A percentile compares a stretch with the other conserved stretches of the same genome.
Conservation (phyloP, 2,329 filamentous ascomycete genomes). For the Fusarium musae region DNA sequence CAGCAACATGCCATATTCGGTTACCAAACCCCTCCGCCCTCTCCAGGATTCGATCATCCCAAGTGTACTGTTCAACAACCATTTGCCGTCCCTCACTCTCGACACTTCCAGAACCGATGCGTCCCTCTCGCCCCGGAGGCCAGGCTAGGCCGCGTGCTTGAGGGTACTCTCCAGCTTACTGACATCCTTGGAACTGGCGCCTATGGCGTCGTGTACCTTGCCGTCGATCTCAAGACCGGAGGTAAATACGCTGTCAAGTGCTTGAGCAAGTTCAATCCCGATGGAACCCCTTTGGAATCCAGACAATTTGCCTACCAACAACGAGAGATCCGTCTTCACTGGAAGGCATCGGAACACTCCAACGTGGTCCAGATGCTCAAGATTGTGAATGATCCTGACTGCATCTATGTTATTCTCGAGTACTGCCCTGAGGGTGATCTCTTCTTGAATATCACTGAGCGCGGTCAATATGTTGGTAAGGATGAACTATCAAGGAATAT, state of each 20-base stretch:
- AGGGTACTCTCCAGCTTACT: slow-evolving; percentile 83
- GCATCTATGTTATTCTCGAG: slow-evolving; percentile 95
- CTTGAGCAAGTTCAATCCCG: slow-evolving; percentile 86
- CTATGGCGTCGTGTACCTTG: slow-evolving; percentile 95
- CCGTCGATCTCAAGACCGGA: slow-evolving; percentile 83
- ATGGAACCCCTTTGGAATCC: slow-evolving; percentile 77
- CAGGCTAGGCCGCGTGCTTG: slow-evolving; percentile 84
- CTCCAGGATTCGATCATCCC: slow-evolving; percentile 63
- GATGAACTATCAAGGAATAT: slow-evolving; percentile 86
- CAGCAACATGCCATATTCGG: slow-evolving; percentile 68
- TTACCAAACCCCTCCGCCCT: slow-evolving; percentile 68
- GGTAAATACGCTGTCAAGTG: slow-evolving; percentile 95
- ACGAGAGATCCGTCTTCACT: slow-evolving; percentile 91
- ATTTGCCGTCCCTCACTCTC: slow-evolving; percentile 45
- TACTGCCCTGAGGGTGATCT: slow-evolving; percentile 97
- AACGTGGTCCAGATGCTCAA: slow-evolving; percentile 95
- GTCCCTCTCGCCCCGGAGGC: slow-evolving; percentile 79
- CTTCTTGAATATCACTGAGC: slow-evolving; percentile 97
- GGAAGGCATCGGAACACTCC: slow-evolving; percentile 85
- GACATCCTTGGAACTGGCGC: slow-evolving; percentile 91
- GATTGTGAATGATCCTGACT: slow-evolving; percentile 91
- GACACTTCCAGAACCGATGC: slow-evolving; percentile 58
- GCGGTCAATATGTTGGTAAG: slow-evolving; percentile 91
- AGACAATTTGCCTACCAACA: slow-evolving; percentile 92
- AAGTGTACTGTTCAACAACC: slow-evolving; percentile 57